Conservation (phyloP, 2,329 filamentous ascomycete species). For the Colletotrichum destructivum region DNA sequence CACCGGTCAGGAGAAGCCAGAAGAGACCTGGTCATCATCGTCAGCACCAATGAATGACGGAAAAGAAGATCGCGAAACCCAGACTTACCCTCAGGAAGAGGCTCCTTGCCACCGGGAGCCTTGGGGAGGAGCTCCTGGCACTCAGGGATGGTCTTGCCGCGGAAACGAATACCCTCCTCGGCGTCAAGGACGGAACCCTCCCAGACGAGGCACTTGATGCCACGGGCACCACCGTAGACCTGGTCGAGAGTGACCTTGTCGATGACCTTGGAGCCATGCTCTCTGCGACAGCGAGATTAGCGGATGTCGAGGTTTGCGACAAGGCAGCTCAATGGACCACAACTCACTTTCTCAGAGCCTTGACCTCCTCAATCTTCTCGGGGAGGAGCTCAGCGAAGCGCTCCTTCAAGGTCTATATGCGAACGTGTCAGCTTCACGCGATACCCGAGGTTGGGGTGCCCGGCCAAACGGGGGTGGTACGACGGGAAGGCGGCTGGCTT, state of each 20-base stretch:
- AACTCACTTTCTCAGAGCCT: constrained; percentile 94
- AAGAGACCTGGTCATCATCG: constrained; percentile 79
- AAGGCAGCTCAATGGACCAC: constrained; percentile 36
- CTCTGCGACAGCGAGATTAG: constrained; percentile 67
- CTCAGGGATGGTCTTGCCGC: constrained; percentile 98
- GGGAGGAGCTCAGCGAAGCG: constrained; percentile 97
- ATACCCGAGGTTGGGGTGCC: constrained; percentile 42
- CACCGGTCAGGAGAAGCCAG: constrained; percentile 98
- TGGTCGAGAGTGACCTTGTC: constrained; percentile 99
- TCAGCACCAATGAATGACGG: background rate
- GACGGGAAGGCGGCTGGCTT: constrained; percentile 49
- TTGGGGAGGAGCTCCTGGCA: constrained; percentile 98
- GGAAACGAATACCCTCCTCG: constrained; percentile 99
- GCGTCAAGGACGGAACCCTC: constrained; percentile 98
- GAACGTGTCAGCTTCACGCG: constrained; percentile 44
- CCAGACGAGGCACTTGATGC: constrained; percentile 99
- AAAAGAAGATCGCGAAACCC: background rate
- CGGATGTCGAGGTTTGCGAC: constrained; percentile 21
- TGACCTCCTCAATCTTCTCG: constrained; percentile 98
- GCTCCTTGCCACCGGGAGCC: constrained; percentile 96
- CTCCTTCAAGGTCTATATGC: constrained; percentile 89
- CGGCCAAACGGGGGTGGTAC: constrained; percentile 37
- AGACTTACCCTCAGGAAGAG: constrained; percentile 87
- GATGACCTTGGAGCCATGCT: constrained; percentile 94
- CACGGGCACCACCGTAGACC: constrained; percentile 98